These are phyloP conservation scores for Candida dendrica DNA, from an alignment of 805 yeast genomes.

Conservation along the genomic window DNA sequence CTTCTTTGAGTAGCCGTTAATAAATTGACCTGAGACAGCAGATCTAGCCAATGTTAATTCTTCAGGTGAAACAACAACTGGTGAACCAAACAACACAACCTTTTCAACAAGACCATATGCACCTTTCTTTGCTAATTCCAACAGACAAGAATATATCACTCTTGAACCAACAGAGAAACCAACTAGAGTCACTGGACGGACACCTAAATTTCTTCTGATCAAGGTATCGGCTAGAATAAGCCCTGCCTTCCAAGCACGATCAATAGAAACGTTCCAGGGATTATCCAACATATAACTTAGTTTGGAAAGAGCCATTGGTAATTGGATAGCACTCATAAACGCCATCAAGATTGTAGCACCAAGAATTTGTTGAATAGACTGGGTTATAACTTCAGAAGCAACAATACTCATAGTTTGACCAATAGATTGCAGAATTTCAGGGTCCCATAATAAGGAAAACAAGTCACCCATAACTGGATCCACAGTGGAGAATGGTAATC, in stretches of 20 bases:
- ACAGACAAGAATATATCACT: slow-evolving; percentile 80
- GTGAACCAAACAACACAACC: slow-evolving; percentile 83
- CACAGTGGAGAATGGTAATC: slow-evolving; percentile 92
- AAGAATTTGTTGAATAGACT: slow-evolving; percentile 88
- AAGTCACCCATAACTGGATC: slow-evolving; percentile 98
- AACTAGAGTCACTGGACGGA: slow-evolving; percentile 83
- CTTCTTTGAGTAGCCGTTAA: slow-evolving; percentile 84
- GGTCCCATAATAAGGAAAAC: slow-evolving; percentile 92
- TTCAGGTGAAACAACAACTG: slow-evolving; percentile 71
- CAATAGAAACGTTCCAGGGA: slow-evolving; percentile 97
- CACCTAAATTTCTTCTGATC: slow-evolving; percentile 81
- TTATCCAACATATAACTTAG: slow-evolving; percentile 85
- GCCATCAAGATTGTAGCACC: slow-evolving; percentile 89
- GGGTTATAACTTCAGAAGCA: slow-evolving; percentile 89
- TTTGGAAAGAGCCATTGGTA: slow-evolving; percentile 88
- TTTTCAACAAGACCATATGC: slow-evolving; percentile 87
- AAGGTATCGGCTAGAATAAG: slow-evolving; percentile 84
- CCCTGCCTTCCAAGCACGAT: slow-evolving; percentile 97
- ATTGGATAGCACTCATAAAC: slow-evolving; percentile 85
- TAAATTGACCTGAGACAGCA: slow-evolving; percentile 82
- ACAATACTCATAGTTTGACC: slow-evolving; percentile 93
- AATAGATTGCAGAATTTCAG: slow-evolving; percentile 90
- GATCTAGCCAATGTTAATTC: slow-evolving; percentile 73
- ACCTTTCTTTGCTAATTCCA: slow-evolving; percentile 78
- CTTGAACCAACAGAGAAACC: slow-evolving; percentile 95